A percentile compares a stretch with the other conserved stretches of the same genome.
phyloP scores from a whole-genome alignment of 768 basidiomycete genomes.

The Hericium erinaceus region DNA sequence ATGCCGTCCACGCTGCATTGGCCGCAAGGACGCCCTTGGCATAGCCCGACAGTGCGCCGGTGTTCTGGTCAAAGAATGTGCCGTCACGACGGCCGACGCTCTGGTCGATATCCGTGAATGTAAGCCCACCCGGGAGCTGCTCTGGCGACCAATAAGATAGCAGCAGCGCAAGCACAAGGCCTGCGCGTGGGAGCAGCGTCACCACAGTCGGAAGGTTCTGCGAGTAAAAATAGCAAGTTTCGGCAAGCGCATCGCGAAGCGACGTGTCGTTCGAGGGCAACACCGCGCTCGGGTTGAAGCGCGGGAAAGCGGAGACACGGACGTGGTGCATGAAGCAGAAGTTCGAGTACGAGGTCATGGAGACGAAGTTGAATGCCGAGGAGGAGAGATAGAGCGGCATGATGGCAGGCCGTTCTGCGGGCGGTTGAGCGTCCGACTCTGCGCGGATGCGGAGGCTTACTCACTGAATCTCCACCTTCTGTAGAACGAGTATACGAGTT shows the following conservation, averaged over 20 bases:
- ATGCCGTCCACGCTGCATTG: slow-evolving; percentile 75
- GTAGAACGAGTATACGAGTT: slow-evolving; percentile 64
- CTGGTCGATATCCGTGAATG: slow-evolving; percentile 31
- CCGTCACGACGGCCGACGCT: slow-evolving; percentile 48
- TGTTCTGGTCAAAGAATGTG: slow-evolving; percentile 58
- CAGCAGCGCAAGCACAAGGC: slow-evolving; percentile 63
- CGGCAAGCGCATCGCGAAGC: slow-evolving; percentile 56
- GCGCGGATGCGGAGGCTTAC: slow-evolving; percentile 24
- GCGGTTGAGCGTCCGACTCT: not conserved
- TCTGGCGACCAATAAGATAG: slow-evolving; percentile 46
- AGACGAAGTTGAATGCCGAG: slow-evolving; percentile 64
- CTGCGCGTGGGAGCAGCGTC: slow-evolving; percentile 78
- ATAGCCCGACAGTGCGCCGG: slow-evolving; percentile 66
- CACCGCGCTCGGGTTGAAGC: slow-evolving; percentile 33
- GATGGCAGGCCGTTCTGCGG: slow-evolving; percentile 70
- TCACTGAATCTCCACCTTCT: slow-evolving; percentile 74
- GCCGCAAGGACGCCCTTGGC: slow-evolving; percentile 72
- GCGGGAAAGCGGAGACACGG: slow-evolving; percentile 55
- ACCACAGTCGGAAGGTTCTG: slow-evolving; percentile 80
- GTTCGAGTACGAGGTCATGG: slow-evolving; percentile 71
- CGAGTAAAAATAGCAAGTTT: slow-evolving; percentile 74
- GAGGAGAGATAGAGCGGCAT: slow-evolving; percentile 79
- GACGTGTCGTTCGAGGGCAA: slow-evolving; percentile 12
- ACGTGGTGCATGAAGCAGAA: slow-evolving; percentile 82
- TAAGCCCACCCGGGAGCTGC: slow-evolving; percentile 32